A percentile compares a stretch with the other conserved stretches of the same genome.
Conservation (phyloP, 352 stramenopile species). For the Globisporangium alternatum region DNA sequence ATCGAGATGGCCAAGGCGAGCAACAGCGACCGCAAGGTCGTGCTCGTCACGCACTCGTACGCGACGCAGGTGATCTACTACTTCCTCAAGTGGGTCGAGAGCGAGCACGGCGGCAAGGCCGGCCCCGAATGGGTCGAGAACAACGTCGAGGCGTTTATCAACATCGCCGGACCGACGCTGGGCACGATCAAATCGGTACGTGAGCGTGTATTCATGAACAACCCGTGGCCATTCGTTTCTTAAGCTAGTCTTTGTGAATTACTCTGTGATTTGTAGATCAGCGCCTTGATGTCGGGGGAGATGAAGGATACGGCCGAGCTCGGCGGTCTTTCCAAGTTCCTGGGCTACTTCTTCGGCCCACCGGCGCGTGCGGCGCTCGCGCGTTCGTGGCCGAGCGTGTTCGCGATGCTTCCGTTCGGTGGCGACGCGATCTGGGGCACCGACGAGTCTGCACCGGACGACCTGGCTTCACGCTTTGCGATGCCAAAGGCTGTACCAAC, state of each 20-base stretch:
- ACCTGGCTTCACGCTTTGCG: constrained; percentile 58
- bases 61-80: constrained; percentile 90
- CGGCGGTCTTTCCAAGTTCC: constrained; percentile 79
- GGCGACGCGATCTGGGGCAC: constrained; percentile 89
- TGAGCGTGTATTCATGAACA: background rate
- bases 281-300: constrained; percentile 92
- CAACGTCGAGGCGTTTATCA: constrained; percentile 90
- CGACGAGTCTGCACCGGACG: constrained; percentile 48
- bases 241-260: background rate
- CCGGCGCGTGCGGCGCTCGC: constrained; percentile 52
- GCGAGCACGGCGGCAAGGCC: constrained; percentile 72
- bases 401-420: constrained; percentile 91
- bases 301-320: constrained; percentile 94
- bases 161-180: constrained; percentile 93
- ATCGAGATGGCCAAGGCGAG: constrained; percentile 88
- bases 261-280: constrained; percentile 34
- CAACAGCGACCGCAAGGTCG: constrained; percentile 79
- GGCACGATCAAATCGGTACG: constrained; percentile 86
- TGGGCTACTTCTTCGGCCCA: constrained; percentile 77
- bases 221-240: background rate
- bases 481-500: constrained; percentile 25
- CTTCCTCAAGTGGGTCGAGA: constrained; percentile 95
- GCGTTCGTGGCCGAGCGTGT: constrained; percentile 82
- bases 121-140: constrained; percentile 92
- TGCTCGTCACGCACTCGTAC: constrained; percentile 93